These are phyloP conservation scores for Tetraselmis chui DNA, from an alignment of 139 green algal genomes.

Conservation along the genomic window DNA sequence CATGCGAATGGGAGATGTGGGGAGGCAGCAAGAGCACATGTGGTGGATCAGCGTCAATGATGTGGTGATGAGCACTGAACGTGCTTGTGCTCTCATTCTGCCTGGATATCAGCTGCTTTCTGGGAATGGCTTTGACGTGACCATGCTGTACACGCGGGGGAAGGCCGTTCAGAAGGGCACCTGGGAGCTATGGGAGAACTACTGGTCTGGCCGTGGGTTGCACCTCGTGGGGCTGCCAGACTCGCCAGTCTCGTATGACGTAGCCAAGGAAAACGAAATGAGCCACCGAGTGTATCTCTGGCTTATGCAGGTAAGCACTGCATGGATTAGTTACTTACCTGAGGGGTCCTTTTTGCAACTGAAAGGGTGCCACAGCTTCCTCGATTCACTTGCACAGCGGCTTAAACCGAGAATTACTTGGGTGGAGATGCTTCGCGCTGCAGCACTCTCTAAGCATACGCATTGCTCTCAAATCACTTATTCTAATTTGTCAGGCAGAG, in stretches of 20 bases:
- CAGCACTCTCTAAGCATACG: too few species aligned
- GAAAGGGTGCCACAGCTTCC: too few species aligned
- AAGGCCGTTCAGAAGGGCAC: not conserved
- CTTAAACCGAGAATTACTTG: too few species aligned
- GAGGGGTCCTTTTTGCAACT: too few species aligned
- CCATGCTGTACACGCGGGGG: conserved; percentile 4
- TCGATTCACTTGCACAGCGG: too few species aligned
- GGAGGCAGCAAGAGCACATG: too few species aligned
- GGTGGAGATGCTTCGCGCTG: too few species aligned
- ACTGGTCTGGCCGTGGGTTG: conserved; percentile 3
- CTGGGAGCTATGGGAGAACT: conserved; percentile 10
- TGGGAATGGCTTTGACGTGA: not conserved
- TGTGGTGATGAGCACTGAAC: too few species aligned
- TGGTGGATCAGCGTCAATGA: too few species aligned
- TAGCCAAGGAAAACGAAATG: conserved; percentile 1
- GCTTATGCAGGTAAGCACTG: not conserved
- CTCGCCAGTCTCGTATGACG: not conserved
- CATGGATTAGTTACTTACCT: too few species aligned
- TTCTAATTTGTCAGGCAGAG: not conserved
- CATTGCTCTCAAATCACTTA: not conserved
- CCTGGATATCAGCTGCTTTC: not conserved
- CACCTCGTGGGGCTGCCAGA: not conserved
- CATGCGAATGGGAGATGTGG: too few species aligned
- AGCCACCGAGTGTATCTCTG: conserved; percentile 11
- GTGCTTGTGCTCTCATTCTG: too few species aligned